A percentile compares a stretch with the other conserved stretches of the same genome.
Evolutionary conservation across 2,329 filamentous ascomycete genomes (phyloP).

Genomic region (Orbilia brochopaga): DNA sequence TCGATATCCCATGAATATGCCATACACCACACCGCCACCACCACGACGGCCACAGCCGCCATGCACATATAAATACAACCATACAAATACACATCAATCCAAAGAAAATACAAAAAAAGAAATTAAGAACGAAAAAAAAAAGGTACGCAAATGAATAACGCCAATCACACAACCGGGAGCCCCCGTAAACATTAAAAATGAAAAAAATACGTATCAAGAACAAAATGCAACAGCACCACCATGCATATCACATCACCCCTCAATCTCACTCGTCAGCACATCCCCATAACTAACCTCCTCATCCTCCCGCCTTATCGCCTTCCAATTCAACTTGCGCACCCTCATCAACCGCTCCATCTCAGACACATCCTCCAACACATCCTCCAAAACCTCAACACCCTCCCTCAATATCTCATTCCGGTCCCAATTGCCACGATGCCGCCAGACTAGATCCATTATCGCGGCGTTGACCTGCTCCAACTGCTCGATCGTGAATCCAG

Average conservation of each 20-base stretch:
- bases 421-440: conserved; percentile 79
- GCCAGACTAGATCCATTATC: conserved; percentile 91
- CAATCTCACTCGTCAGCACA: conserved; percentile 43
- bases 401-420: conserved; percentile 72
- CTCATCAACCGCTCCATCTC: conserved; percentile 60
- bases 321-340: conserved; percentile 38
- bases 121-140: neutral
- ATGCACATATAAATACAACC: too few species aligned
- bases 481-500: conserved; percentile 86
- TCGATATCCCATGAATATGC: too few species aligned
- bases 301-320: conserved; percentile 15
- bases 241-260: too few species aligned
- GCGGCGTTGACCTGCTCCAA: conserved; percentile 90
- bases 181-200: conserved; percentile 2
- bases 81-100: too few species aligned
- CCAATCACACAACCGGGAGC: too few species aligned
- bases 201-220: too few species aligned
- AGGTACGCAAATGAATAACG: too few species aligned
- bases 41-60: too few species aligned
- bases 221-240: too few species aligned
- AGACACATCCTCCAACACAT: conserved; percentile 73
- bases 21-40: too few species aligned
- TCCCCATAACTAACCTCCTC: conserved; percentile 43
- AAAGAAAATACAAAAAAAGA: too few species aligned
- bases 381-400: conserved; percentile 75